These are phyloP conservation scores for Spirogloea muscicola DNA, from an alignment of 139 green algal species.

Conservation along the genomic window DNA sequence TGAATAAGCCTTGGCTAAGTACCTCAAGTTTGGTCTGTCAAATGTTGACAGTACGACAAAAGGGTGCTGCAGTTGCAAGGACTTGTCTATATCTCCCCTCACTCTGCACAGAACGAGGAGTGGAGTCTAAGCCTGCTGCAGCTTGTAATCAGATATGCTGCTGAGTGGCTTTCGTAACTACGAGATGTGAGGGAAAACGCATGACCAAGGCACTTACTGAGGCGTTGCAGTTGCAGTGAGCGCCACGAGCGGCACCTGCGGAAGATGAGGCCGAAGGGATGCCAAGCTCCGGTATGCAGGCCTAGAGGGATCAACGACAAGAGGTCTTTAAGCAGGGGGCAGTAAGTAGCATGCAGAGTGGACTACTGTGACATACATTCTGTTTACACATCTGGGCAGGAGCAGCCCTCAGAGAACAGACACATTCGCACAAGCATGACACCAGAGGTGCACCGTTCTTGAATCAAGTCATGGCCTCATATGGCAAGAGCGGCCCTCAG, in stretches of 20 bases:
- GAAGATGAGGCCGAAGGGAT: slow-evolving; percentile 48
- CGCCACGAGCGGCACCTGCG: slow-evolving; percentile 35
- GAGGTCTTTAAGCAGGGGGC: background rate
- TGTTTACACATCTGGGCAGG: background rate
- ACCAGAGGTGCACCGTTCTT: no score
- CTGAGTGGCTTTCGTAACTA: background rate
- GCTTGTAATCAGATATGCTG: background rate
- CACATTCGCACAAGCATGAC: background rate
- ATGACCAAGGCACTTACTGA: background rate
- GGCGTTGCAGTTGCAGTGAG: slow-evolving; percentile 41
- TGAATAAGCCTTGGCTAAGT: slow-evolving; percentile 13
- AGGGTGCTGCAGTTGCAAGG: slow-evolving; percentile 54
- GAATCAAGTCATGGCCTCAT: no score
- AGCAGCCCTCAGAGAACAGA: no score
- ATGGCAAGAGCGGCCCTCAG: background rate
- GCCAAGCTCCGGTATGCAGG: slow-evolving; percentile 64
- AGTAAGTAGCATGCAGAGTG: background rate
- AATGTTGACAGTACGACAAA: slow-evolving; percentile 82
- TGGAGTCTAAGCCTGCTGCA: background rate
- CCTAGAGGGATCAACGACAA: background rate
- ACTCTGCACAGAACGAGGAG: slow-evolving; percentile 36
- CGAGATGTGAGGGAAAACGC: background rate
- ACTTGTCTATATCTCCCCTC: slow-evolving; percentile 51
- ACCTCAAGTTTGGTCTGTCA: slow-evolving; percentile 84
- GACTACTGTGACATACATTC: background rate